Evolutionary conservation across 2,329 filamentous ascomycete genomes (phyloP), one percentile per base, ranked within the genome.

Genomic region (Colletotrichum trifolii): DNA sequence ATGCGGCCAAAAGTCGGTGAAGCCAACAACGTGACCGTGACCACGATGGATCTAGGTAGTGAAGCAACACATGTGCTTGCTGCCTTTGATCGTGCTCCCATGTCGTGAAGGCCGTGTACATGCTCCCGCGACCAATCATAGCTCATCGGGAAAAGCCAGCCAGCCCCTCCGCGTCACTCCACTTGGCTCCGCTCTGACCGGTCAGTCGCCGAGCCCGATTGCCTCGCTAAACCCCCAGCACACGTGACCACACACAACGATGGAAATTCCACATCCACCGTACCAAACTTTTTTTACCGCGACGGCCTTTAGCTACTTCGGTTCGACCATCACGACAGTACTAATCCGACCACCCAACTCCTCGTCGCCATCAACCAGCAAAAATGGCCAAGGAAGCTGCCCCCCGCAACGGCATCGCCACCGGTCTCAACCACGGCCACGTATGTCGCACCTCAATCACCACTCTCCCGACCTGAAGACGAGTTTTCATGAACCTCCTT

Each of bases 351-450:
- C 70, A 72, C 69, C 71, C 71, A 74, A 66, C 68, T 72, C 54
- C 65, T 70, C 68, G 71, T 71, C 67, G 71, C 66, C 69, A 60
- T 71, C 69, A 71, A 74, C 69, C 73, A 69, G 69, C 71, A 71
- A 73, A 75, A 77, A 89, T 89, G 86, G 86, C 85, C 75, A 86
- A 85, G 80, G 86, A 88, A 81, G 78, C 82, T 68, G 80, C 83
- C 73, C 82, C 82, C 75, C 83, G 82, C 74, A 82, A 80, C 80
- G 87, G 87, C 79, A 79, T 89, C 73, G 80, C 83, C 81, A 81
- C 86, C 75, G 87, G 87, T 78, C 78, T 84, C 75, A 89, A 89
- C 85, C 85, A 83, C 73, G 85, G 87, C 79, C 83, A 88, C 83
- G 87, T 89, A 89, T 81, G 85, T 81, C 73, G 75, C 77, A 77